Evolutionary conservation across 2,329 filamentous ascomycete species (phyloP).

Genomic region (Stachybotrys elegans): DNA sequence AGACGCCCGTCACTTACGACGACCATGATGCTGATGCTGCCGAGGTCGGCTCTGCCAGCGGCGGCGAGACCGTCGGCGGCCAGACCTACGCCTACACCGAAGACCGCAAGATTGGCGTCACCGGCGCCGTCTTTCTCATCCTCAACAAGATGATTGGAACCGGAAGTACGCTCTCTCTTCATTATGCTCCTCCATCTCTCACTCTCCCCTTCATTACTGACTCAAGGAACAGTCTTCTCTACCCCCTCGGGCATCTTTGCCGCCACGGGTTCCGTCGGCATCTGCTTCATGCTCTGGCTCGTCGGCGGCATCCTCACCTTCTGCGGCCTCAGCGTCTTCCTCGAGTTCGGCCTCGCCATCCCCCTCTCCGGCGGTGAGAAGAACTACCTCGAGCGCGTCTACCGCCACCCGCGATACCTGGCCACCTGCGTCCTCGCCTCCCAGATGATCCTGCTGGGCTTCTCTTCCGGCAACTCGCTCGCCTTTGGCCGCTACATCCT

Average conservation of each 20-base stretch:
- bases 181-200: too few species aligned
- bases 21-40: too few species aligned
- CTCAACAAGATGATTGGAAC: slow-evolving; percentile 56
- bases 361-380: slow-evolving; percentile 60
- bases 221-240: slow-evolving; percentile 39
- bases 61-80: slow-evolving; percentile 39
- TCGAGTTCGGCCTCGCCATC: slow-evolving; percentile 59
- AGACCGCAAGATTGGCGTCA: slow-evolving; percentile 45
- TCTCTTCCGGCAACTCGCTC: slow-evolving; percentile 53
- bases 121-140: slow-evolving; percentile 48
- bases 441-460: slow-evolving; percentile 58
- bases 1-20: too few species aligned
- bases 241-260: slow-evolving; percentile 49
- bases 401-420: slow-evolving; percentile 52
- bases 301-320: slow-evolving; percentile 49
- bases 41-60: too few species aligned
- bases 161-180: slow-evolving; percentile 44
- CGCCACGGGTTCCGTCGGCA: slow-evolving; percentile 46
- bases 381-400: slow-evolving; percentile 62
- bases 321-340: slow-evolving; percentile 54
- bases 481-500: slow-evolving; percentile 56
- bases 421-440: slow-evolving; percentile 55
- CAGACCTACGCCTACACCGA: slow-evolving; percentile 32
- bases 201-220: too few species aligned
- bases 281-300: slow-evolving; percentile 23